These are phyloP conservation scores for Cyclotella choctawhatcheeana DNA, from an alignment of 108 stramenopile genomes.

Conservation along the genomic window DNA sequence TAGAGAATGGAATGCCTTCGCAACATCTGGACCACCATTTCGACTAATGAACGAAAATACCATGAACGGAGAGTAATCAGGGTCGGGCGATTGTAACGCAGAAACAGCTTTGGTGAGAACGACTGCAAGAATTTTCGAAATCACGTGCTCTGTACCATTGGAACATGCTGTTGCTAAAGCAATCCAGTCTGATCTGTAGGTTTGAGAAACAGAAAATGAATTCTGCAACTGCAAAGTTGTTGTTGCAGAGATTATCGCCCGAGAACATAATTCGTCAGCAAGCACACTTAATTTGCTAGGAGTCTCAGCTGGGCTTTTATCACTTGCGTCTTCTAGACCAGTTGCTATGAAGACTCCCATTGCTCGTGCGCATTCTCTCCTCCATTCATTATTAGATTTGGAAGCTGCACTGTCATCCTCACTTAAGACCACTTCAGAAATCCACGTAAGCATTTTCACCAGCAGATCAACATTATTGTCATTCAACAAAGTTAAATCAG, in stretches of 20 bases:
- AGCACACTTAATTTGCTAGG: slow-evolving; percentile 15
- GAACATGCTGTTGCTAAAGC: slow-evolving; percentile 51
- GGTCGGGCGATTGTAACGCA: slow-evolving; percentile 7
- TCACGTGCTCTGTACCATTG: slow-evolving; percentile 30
- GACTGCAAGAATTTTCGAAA: slow-evolving; percentile 34
- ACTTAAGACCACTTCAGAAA: slow-evolving; percentile 22
- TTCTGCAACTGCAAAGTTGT: no score
- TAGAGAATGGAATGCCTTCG: slow-evolving; percentile 41
- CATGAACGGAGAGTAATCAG: slow-evolving; percentile 30
- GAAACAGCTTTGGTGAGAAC: slow-evolving; percentile 24
- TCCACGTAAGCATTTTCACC: slow-evolving; percentile 24
- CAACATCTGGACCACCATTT: slow-evolving; percentile 43
- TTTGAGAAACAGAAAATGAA: slow-evolving; percentile 15
- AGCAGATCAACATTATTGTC: slow-evolving; percentile 27
- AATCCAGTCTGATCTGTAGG: slow-evolving; percentile 49
- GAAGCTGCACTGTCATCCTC: neutral
- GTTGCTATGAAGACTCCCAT: slow-evolving; percentile 41
- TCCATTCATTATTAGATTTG: slow-evolving; percentile 26
- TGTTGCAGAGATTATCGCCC: slow-evolving; percentile 42
- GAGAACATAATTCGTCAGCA: slow-evolving; percentile 29
- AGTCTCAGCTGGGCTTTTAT: neutral
- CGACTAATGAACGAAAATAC: slow-evolving; percentile 46
- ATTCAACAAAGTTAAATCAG: slow-evolving; percentile 30
- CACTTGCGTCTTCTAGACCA: slow-evolving; percentile 16
- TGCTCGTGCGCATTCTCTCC: slow-evolving; percentile 37